Base-by-base conservation (phyloP, 1,284 basidiomycete species). In the Trichosporon sp. region DNA sequence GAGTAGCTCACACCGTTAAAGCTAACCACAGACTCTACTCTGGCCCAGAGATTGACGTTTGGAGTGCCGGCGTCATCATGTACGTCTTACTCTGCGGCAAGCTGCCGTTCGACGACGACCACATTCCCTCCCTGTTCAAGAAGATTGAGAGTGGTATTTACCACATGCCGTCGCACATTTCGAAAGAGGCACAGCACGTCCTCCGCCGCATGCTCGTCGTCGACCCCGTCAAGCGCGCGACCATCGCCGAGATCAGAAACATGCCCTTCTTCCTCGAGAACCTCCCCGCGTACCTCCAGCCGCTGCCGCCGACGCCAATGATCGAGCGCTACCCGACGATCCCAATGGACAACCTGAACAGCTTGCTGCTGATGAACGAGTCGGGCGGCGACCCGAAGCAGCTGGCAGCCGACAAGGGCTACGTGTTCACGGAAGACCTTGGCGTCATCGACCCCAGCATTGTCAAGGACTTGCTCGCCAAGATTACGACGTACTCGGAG, bases 41-140 rank as follows among this genome's bases (percentile, higher is more conserved):
- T 1, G 95, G 95, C 0, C 94, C 95, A 0, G 95, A 96, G 83
- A 96, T 97, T 77, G 95, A 98, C 78, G 94, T 97, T n/a, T 98
- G 95, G 95, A 94, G 92, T 77, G 92, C 92, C 71, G 95, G 95
- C 0, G 94, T 97, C 40, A 97, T 98, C 77, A 88, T 98, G 70
- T 97, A 94, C 84, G 95, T 97, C 67, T 93, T 98, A 90, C 88
- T 98, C 5, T 95, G 92, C 79, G 95, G 95, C 11, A 87, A 92
- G 67, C 87, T 97, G 54, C 95, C 95, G 0, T 97, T 98, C 80
- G 95, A 97, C 85, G 95, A 97, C 83, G 93, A 96, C 68, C 92
- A 96, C 79, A 93, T 97, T 63, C 93, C 94, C 68, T 88, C 89
- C 0, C 84, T 98, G 35, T 97, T 97, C 86, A 91, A 91, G 74